Percentiles rank a stretch among this genome's conserved stretches.
Evolutionary conservation across 2,329 filamentous ascomycete genomes (phyloP).

Genomic region (Monosporascus sp.): DNA sequence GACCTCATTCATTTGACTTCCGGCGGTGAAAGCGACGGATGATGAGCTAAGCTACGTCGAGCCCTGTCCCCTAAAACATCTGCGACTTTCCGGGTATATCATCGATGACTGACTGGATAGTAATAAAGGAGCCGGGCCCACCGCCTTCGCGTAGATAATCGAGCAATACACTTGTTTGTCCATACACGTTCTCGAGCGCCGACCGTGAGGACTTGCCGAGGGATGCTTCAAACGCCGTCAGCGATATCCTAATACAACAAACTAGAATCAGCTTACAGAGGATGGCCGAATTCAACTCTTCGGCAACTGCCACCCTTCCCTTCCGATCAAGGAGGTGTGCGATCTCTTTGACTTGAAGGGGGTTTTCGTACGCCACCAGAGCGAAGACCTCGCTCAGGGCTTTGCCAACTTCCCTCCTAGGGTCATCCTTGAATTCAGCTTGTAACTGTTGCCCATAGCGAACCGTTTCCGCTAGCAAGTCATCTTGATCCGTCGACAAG

Average conservation of each 20-base stretch:
- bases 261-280: constrained; percentile 56
- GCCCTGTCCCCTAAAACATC: not conserved
- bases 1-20: too few species aligned
- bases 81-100: constrained; percentile 35
- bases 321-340: constrained; percentile 71
- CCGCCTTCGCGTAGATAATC: constrained; percentile 76
- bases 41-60: too few species aligned
- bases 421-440: constrained; percentile 69
- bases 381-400: constrained; percentile 82
- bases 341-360: constrained; percentile 67
- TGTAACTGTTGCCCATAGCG: constrained; percentile 75
- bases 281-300: constrained; percentile 92
- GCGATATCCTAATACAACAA: not conserved
- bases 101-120: constrained; percentile 44
- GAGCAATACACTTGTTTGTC: constrained; percentile 82
- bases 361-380: constrained; percentile 80
- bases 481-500: constrained; percentile 21
- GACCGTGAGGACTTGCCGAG: constrained; percentile 85
- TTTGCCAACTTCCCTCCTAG: constrained; percentile 63
- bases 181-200: constrained; percentile 77
- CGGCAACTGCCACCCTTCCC: constrained; percentile 74
- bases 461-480: constrained; percentile 64
- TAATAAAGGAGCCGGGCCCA: constrained; percentile 78
- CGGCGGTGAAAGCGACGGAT: too few species aligned
- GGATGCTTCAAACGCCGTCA: constrained; percentile 54